Conservation (phyloP, 169 alveolate species). For the Toxoplasma gondii region DNA sequence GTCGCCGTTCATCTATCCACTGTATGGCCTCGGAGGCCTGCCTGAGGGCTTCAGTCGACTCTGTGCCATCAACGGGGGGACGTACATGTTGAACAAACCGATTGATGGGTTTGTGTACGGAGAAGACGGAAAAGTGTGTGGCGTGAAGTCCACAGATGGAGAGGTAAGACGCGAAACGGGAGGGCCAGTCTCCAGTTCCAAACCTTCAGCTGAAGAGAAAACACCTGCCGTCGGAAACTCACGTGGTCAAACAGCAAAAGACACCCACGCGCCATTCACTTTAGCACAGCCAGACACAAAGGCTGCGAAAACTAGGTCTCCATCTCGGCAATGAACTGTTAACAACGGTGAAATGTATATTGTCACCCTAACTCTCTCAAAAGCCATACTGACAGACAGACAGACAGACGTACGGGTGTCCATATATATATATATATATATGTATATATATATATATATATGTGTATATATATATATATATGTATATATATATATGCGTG, state of each 20-base stretch:
- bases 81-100: conserved; percentile 93
- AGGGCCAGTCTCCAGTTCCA: too few species aligned
- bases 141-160: conserved; percentile 84
- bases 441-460: background rate
- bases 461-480: too few species aligned
- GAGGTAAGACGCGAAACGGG: conserved; percentile 69
- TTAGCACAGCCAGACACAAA: too few species aligned
- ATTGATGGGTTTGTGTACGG: conserved; percentile 85
- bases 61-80: conserved; percentile 97
- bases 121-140: conserved; percentile 88
- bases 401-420: background rate
- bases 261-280: too few species aligned
- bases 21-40: conserved; percentile 98
- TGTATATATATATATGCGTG: background rate
- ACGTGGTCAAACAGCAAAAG: too few species aligned
- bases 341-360: background rate
- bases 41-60: conserved; percentile 95
- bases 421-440: background rate
- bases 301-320: background rate
- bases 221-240: too few species aligned
- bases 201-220: too few species aligned
- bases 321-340: background rate
- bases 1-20: conserved; percentile 98
- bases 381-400: background rate
- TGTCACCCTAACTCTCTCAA: too few species aligned